Conservation (phyloP, 1,284 basidiomycete genomes). For the Sporisorium reilianum region DNA sequence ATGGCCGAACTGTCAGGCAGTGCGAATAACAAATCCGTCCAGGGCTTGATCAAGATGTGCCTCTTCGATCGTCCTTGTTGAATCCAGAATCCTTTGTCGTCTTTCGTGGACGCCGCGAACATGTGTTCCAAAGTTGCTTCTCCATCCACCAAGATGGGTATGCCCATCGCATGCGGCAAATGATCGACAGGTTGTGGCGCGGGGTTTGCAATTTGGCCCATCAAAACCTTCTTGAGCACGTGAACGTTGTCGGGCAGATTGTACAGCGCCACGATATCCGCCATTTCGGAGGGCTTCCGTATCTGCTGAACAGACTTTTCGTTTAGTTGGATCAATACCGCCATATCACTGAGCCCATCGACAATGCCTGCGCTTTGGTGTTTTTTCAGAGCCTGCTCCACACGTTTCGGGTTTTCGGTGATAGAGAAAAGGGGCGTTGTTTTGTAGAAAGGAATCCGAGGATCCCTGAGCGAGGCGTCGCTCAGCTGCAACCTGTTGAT, state of each 20-base stretch:
- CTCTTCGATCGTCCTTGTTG: not conserved
- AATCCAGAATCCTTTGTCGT: not conserved
- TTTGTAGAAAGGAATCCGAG: not conserved
- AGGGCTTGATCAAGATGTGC: not conserved
- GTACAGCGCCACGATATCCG: not conserved
- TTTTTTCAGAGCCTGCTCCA: not conserved
- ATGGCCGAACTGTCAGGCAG: too few relatives aligned
- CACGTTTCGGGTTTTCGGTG: accelerated
- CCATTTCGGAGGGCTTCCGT: too few relatives aligned
- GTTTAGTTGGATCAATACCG: not conserved
- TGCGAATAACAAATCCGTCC: not conserved
- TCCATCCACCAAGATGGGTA: not conserved
- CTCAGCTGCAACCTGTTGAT: not conserved
- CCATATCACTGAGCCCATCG: too few relatives aligned
- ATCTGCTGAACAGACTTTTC: too few relatives aligned
- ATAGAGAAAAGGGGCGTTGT: not conserved
- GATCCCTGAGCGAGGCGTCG: not conserved
- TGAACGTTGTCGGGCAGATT: not conserved
- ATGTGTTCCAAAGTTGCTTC: not conserved
- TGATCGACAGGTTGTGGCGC: not conserved
- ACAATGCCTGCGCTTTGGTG: not conserved
- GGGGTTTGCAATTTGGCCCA: not conserved
- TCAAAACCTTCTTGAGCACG: not conserved
- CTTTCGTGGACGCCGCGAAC: not conserved
- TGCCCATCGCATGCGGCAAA: not conserved